A percentile compares a stretch with the other conserved stretches of the same genome.
Conservation (phyloP, 768 basidiomycete species). For the Myochromella boudieri region DNA sequence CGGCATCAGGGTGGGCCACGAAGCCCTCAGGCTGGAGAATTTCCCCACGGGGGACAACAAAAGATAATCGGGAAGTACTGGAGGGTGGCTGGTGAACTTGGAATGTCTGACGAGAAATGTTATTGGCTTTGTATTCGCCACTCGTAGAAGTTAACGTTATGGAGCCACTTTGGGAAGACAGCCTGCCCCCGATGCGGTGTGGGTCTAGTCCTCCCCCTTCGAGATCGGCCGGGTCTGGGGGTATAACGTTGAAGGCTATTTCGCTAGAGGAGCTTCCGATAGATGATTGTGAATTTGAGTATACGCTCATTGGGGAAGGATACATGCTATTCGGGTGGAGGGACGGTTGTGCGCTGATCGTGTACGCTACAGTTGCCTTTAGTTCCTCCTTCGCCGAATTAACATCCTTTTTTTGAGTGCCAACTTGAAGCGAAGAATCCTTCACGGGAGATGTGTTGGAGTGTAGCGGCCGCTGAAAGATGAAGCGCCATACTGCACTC, state of each 20-base stretch:
- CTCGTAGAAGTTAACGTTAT: neutral
- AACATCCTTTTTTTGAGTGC: no score
- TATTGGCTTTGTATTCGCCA: neutral
- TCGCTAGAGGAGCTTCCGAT: neutral
- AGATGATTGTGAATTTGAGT: neutral
- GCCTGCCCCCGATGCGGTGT: neutral
- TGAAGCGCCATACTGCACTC: neutral
- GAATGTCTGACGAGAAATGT: constrained; percentile 2
- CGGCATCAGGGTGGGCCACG: neutral
- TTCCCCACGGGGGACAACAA: constrained; percentile 1
- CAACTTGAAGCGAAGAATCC: no score
- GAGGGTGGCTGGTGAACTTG: neutral
- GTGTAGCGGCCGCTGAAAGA: no score
- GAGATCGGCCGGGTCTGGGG: neutral
- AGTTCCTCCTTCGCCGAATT: no score
- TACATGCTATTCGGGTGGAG: no score
- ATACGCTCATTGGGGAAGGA: neutral
- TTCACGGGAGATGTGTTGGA: no score
- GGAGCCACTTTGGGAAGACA: neutral
- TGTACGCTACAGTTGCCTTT: no score
- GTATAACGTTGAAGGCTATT: constrained; percentile 2
- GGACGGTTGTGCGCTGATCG: no score
- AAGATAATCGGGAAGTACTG: constrained; percentile 3
- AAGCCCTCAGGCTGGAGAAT: neutral
- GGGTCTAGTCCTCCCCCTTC: neutral